Percentiles rank a stretch among this genome's conserved stretches.
phyloP scores from a whole-genome alignment of 164 flowering plant genomes.

The Vitis amurensis region DNA sequence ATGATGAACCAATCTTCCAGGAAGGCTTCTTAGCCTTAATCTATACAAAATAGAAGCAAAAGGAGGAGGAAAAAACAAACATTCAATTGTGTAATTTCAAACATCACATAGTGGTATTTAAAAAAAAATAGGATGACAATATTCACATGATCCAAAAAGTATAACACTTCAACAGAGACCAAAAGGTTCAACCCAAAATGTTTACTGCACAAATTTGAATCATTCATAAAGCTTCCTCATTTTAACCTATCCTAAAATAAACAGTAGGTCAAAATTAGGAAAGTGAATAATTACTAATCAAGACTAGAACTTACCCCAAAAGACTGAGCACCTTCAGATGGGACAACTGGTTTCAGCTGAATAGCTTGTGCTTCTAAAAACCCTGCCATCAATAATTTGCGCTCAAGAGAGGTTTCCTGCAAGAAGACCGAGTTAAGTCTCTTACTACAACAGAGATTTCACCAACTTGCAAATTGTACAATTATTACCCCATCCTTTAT shows the following conservation, averaged over 20 bases:
- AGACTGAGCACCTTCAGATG: conserved; percentile 27
- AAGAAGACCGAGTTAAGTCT: conserved; percentile 12
- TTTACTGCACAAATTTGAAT: too few species aligned
- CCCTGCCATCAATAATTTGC: conserved; percentile 70
- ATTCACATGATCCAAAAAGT: too few species aligned
- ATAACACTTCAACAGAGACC: too few species aligned
- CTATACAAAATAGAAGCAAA: conserved; percentile 23
- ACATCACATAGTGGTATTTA: not conserved
- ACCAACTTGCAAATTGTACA: conserved; percentile 1
- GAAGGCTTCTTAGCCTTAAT: conserved; percentile 75
- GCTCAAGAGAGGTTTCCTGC: conserved; percentile 55
- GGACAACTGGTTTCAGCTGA: conserved; percentile 28
- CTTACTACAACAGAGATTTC: not conserved
- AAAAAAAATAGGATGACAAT: too few species aligned
- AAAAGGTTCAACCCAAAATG: too few species aligned
- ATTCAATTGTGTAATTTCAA: not conserved
- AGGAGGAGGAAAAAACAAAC: not conserved
- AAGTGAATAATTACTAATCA: too few species aligned
- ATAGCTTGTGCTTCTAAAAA: conserved; percentile 55
- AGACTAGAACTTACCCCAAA: conserved; percentile 42
- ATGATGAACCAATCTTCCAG: conserved; percentile 92
- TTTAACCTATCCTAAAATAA: too few species aligned
- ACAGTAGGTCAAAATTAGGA: too few species aligned
- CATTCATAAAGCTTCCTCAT: too few species aligned
- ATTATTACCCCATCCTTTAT: conserved; percentile 31